These are phyloP conservation scores for Stylosanthes scabra DNA, from an alignment of 331 rosid species.

Conservation along the genomic window DNA sequence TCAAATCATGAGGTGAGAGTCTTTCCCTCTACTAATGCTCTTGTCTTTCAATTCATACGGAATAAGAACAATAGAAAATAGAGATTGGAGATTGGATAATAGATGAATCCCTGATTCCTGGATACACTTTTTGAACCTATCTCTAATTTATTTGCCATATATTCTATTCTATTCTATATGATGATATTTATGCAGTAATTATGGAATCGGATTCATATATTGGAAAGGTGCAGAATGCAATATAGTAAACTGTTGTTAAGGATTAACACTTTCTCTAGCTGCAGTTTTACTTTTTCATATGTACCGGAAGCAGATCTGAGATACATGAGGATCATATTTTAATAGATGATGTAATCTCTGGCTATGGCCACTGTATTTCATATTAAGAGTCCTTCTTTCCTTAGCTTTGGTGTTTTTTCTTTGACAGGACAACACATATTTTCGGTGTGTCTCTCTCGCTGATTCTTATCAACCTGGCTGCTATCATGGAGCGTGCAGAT, in stretches of 20 bases:
- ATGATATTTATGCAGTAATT: neutral
- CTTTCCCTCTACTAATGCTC: neutral
- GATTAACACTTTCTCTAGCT: neutral
- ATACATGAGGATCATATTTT: constrained; percentile 11
- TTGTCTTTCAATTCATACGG: neutral
- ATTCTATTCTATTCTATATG: neutral
- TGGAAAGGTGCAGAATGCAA: neutral
- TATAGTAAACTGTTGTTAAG: neutral
- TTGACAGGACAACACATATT: constrained; percentile 60
- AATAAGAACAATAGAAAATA: too few species aligned
- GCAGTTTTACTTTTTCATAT: neutral
- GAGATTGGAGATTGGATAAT: neutral
- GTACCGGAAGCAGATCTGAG: neutral
- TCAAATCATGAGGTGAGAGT: constrained; percentile 71
- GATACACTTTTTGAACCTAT: constrained; percentile 3
- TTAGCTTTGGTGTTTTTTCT: constrained; percentile 1
- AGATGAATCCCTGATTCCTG: neutral
- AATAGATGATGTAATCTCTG: neutral
- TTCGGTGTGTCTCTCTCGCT: constrained; percentile 85
- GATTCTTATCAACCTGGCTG: constrained; percentile 89
- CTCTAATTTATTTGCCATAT: neutral
- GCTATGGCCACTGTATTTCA: too few species aligned
- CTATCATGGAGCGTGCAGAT: constrained; percentile 95
- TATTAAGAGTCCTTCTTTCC: too few species aligned
- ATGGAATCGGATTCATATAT: neutral